Base-by-base conservation (phyloP, 768 basidiomycete genomes). In the Auricularia auricula-judae region DNA sequence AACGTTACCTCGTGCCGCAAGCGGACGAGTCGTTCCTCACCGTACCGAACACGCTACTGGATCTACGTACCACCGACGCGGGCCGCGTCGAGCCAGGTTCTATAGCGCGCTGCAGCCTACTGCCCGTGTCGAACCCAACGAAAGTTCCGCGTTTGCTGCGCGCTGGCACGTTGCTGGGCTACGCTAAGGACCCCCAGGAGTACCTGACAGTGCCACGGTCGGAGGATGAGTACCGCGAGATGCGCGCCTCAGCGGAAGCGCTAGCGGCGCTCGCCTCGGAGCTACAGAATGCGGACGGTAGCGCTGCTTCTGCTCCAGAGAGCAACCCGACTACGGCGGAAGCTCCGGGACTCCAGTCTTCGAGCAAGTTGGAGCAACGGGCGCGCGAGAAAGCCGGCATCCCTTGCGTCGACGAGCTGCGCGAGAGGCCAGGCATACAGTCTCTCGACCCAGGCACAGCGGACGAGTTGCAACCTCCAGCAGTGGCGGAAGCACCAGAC, bases 401-500 rank as follows among this genome's bases (percentile, higher is more conserved):
- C 8, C 7, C 39, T 14, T 42, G 8, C 12, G 8, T 14, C 12
- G 39, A 29, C 29, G 39, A 7, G 39, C 29, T 29, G 29, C 29
- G 29, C 29, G 29, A 29, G 29, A 29, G 29, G 29, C 39, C 8
- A 29, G 29, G 29, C 2, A 29, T 29, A 29, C 29, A 29, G 12
- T 8, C 39, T 7, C 8, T 7, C 39, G 12, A 42, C 8, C 7
- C 39, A 14, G 16, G 53, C 1, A 29, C 29, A 29, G 29, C 29
- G 4, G 23, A 64, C 10, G 65, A 63, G n/a, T 69, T 71, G 4
- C 68, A 69, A 4, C 68, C 70, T 3, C 69, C 71, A 3, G 73
- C 73, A 35, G 71, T 67, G 4, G 62, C 68, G 0, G 73, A 69
- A 16, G 61, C 67, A 0, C 72, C 72, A 14, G 69, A 51, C 5